Base-by-base conservation (phyloP, 768 basidiomycete genomes). In the Pulveroboletus sp. region DNA sequence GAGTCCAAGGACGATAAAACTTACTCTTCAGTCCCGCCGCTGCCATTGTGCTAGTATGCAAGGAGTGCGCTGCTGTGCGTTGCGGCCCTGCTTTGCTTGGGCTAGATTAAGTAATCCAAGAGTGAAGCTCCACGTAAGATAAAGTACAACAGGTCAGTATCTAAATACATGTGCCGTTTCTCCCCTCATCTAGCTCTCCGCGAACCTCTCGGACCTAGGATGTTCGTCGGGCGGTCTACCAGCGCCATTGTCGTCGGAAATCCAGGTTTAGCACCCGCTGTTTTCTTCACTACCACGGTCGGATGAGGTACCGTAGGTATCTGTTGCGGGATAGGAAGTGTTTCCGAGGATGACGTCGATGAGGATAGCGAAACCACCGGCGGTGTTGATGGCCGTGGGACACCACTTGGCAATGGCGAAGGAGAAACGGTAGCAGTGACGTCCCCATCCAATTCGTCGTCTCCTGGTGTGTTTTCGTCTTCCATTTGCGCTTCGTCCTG, bases 21-120 rank as follows among this genome's bases (percentile, higher is more conserved):
- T 62, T 62, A 86, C 85, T 87, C 74, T 82, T 79, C 57, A 88
- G 75, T 57, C 85, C 84, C 48, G 84, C 83, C 43, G 80, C 72
- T 55, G 81, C 72, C 83, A 85, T 84, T 15, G 52, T 50, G 60
- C 33, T 54, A 41, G 40, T 32, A 39, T 42, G 41, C 26, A 13
- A 46, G 14, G 35, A 40, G 15, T 17, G 2, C 21, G 45, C 28
- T 39, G 40, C 42, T 59, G 55, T 50, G 54, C 41, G n/a, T 26
- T 14, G 11, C 35, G 21, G 43, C n/a, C 13, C 28, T 14, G 8
- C 28, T n/a, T 10, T 21, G 44, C 6, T 35, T 15, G 40, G 42
- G 31, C n/a, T 26, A 10, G n/a, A 56, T 64, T 64, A 64, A 17
- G 58, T 63, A 64, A 64, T 63, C 51, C 48, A 43, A 48, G 18